phyloP scores from a whole-genome alignment of 2,329 filamentous ascomycete species.

The Penicillium janthinellum region DNA sequence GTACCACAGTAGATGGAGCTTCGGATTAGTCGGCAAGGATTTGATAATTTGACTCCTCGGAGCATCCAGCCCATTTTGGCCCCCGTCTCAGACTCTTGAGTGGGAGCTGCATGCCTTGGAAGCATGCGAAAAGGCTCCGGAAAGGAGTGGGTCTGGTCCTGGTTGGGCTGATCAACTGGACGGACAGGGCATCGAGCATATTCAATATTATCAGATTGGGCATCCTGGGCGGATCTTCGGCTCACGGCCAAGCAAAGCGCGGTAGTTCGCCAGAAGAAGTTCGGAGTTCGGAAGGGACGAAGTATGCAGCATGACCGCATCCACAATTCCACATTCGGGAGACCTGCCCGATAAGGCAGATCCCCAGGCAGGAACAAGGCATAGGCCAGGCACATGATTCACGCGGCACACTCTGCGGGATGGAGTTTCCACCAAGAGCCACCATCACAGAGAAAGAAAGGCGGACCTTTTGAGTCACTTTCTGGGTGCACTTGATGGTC shows the following conservation, averaged over 20 bases:
- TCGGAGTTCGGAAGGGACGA: background rate
- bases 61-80: constrained; percentile 6
- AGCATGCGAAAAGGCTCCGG: background rate
- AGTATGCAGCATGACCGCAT: background rate
- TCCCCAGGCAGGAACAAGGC: background rate
- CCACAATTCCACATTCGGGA: background rate
- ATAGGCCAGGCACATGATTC: background rate
- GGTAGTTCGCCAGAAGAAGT: background rate
- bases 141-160: background rate
- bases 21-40: constrained; percentile 8
- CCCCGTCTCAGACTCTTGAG: background rate
- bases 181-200: background rate
- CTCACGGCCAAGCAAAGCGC: background rate
- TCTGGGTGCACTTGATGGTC: too few species aligned
- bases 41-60: background rate
- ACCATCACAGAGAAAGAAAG: too few species aligned
- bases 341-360: background rate
- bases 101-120: background rate
- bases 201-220: background rate
- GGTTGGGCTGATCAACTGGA: background rate
- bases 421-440: too few species aligned
- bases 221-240: background rate
- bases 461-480: too few species aligned
- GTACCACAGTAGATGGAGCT: background rate
- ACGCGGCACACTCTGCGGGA: too few species aligned